Evolutionary conservation across 495 filamentous ascomycete genomes (phyloP), one percentile per base, ranked within the genome.

Genomic region (Pseudevernia furfuracea): DNA sequence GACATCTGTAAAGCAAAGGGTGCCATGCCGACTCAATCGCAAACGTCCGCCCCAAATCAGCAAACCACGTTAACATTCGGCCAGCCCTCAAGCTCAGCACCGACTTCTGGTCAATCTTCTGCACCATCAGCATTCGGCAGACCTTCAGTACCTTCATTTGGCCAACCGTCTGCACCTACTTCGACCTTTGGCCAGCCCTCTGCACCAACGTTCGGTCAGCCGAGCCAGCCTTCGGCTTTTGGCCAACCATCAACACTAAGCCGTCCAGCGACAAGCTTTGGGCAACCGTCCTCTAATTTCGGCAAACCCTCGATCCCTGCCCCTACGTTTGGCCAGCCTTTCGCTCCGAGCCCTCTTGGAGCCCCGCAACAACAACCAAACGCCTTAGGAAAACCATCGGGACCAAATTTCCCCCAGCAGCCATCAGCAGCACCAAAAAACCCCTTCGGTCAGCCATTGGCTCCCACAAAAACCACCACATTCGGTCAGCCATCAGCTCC

Each of bases 1-100:
- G 92, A 96, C 69, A 85, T 92, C 17, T 82, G 78, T 69, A 79
- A 82, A 53, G 78, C 74, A 7, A 78, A 77, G 57, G 77, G 76
- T 10, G 66, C 60, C 21, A 66, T 69, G 2, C 68, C 63, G 17
- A 71, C 69, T 1, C 67, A 72, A 32, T 74, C 77, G 46, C 66
- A 68, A 37, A n/a, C 23, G 28, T 25, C 32, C 28, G 34, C 28
- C 41, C 25, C 32, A n/a, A 43, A 19, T 32, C 68, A 63, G 57
- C 66, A 62, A 58, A 61, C 38, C 59, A 62, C 46, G 63, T 43
- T 60, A 68, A 71, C 72, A 1, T 81, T 82, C 64, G 80, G 81
- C 23, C 79, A 82, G 52, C 73, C 66, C 34, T 62, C 66, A 37
- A 38, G 23, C 36, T 37, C 78, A 49, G 19, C 70, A 44, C 36